Evolutionary conservation across 1,284 basidiomycete species (phyloP), one percentile per base, ranked within the genome.

Genomic region (Dichomitus squalens): DNA sequence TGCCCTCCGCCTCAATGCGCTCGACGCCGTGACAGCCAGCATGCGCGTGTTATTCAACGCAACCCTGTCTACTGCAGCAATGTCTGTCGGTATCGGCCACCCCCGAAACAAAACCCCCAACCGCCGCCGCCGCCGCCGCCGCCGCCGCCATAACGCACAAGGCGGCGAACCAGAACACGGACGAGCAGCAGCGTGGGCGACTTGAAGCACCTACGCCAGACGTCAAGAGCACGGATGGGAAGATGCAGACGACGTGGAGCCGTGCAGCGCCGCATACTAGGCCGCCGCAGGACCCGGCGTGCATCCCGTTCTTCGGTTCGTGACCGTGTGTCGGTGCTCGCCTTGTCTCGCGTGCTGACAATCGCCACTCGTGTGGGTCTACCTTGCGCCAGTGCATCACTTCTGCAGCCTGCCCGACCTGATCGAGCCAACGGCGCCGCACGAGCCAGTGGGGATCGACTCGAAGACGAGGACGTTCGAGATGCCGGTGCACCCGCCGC

Each of bases 351-450:
- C 51, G 23, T 18, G 14, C 39, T 58, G 31, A 60, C 40, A 20
- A 43, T 25, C 51, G 31, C 23, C 2, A 7, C 27, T 35, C 23
- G 63, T 63, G 90, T 92, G 91, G 47, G 78, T 92, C 25, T 93
- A 93, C 68, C 78, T 95, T 1, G 85, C 90, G 16, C 90, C 90
- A 65, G 76, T 95, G 6, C 77, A 83, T 57, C 79, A 82, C 6
- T 81, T 85, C 65, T 83, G 80, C 71, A 82, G 81, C 58, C 79
- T 95, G 0, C 91, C 92, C 1, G 90, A 93, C 57, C 76, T 92
- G 52, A 86, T 95, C 62, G 92, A 95, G 67, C 92, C 93, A 0
- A 91, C 89, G 7, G 82, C 87, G 0, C 91, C 92, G 3, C 79
- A 85, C 61, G 81, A 85, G 56, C 75, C 81, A 0, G 87, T 93